phyloP scores from a whole-genome alignment of 176 grass and related monocot species.

The Oryza meyeriana region DNA sequence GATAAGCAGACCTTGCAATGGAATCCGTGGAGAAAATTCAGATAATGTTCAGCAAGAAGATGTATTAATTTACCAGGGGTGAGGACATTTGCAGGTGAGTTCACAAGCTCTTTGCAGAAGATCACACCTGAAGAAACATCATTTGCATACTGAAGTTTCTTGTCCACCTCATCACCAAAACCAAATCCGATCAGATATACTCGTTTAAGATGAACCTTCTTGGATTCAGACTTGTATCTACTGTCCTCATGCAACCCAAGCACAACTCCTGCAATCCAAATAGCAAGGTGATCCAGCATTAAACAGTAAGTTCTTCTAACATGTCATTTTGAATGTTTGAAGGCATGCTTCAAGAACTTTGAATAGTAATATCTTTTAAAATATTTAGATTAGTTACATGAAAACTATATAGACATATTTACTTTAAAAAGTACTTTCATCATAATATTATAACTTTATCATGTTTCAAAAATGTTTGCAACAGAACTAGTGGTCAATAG shows the following conservation, averaged over 20 bases:
- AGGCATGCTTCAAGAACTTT: background rate
- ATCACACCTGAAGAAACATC: constrained; percentile 83
- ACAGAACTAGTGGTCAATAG: no score
- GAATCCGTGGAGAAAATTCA: background rate
- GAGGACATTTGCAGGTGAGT: constrained; percentile 95
- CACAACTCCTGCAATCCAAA: constrained; percentile 54
- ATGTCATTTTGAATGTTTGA: background rate
- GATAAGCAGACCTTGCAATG: background rate
- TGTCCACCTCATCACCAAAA: constrained; percentile 52
- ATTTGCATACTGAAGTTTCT: constrained; percentile 67
- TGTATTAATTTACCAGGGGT: constrained; percentile 57
- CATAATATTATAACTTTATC: no score
- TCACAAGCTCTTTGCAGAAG: constrained; percentile 89
- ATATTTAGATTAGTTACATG: background rate
- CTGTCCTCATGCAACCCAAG: constrained; percentile 84
- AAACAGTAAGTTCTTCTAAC: background rate
- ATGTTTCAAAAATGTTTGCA: no score
- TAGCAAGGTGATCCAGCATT: background rate
- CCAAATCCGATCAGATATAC: constrained; percentile 82
- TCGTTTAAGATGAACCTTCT: constrained; percentile 70
- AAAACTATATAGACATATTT: background rate
- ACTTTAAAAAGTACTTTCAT: background rate
- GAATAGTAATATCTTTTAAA: background rate
- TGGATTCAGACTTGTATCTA: constrained; percentile 91
- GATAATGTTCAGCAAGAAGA: background rate